Base-by-base conservation (phyloP, 2,329 filamentous ascomycete species). In the Hypoxylon sp. region DNA sequence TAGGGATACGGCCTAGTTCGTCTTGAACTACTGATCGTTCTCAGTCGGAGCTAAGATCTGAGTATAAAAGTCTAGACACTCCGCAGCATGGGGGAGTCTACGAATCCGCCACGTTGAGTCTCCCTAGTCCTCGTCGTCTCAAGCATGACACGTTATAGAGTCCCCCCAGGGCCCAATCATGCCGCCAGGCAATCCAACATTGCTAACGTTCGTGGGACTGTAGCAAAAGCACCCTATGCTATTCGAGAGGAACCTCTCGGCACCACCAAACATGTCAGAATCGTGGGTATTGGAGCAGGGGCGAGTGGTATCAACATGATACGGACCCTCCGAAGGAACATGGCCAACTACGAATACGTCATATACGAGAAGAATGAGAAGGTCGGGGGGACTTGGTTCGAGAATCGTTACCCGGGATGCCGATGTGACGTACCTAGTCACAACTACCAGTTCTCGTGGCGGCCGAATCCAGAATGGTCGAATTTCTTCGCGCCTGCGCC, bases 401-500 rank as follows among this genome's bases (percentile, higher is more conserved):
- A 87, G 71, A 87, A 87, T 70, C 78, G 81, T 18, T 89, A 89
- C 64, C 86, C 86, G 0, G 85, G 85, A 9, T 87, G 85, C 68
- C 79, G 79, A 55, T 87, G 84, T 71, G 86, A 87, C 72, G 80
- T 87, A 28, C 84, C 84, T 8, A 84, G 81, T 71, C 86, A 89
- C 76, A 87, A 85, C 74, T 89, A 89, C 71, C 87, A 87, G 71
- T 89, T 87, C 71, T 85, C 85, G 2, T 89, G 85, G 83, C 81
- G 83, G 57, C 84, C 83, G 2, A 89, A 89, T 72, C 82, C 82
- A 5, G 80, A 82, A 38, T 90, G 88, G 87, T 81, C 82, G 16
- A 82, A 83, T 58, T 86, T 89, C 72, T 89, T 85, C 71, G 80
- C 85, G 0, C 77, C 81, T 0, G 83, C 83, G 0, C 77, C 77